phyloP scores from a whole-genome alignment of 2,329 filamentous ascomycete species.

The Ophiostoma montium region DNA sequence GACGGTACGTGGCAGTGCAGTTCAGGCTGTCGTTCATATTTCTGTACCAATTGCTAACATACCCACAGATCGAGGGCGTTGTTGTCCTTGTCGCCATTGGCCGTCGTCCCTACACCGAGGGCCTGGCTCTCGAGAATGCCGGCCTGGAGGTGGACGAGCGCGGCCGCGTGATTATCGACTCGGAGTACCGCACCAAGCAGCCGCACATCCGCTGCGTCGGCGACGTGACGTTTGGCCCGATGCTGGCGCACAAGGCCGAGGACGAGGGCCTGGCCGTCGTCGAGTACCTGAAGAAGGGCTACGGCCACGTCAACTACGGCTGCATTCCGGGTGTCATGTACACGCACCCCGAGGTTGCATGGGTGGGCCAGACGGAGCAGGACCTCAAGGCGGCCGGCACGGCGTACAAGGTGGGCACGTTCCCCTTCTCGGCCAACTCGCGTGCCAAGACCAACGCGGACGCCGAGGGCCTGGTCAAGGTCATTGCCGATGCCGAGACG shows the following conservation, averaged over 20 bases:
- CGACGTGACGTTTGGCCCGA: constrained; percentile 92
- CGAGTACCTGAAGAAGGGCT: constrained; percentile 95
- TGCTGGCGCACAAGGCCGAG: constrained; percentile 99
- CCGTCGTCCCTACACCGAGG: constrained; percentile 83
- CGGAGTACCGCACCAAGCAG: constrained; percentile 95
- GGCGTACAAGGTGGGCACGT: constrained; percentile 84
- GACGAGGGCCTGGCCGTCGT: constrained; percentile 91
- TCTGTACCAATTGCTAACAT: background rate
- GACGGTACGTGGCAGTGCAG: constrained; percentile 62
- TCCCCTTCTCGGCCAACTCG: constrained; percentile 97
- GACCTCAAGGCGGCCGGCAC: constrained; percentile 82
- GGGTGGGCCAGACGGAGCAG: constrained; percentile 96
- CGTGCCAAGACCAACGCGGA: constrained; percentile 98
- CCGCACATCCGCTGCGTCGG: constrained; percentile 95
- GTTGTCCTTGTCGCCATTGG: constrained; percentile 95
- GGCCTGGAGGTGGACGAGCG: constrained; percentile 85
- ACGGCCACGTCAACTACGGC: constrained; percentile 97
- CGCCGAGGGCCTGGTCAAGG: constrained; percentile 91
- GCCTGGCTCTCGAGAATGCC: constrained; percentile 86
- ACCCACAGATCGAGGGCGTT: constrained; percentile 66
- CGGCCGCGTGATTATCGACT: constrained; percentile 91
- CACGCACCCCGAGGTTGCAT: constrained; percentile 94
- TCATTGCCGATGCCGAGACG: constrained; percentile 90
- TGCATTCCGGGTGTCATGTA: constrained; percentile 99
- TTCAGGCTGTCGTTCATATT: too few species aligned